Evolutionary conservation across 345 rosid genomes (phyloP), one percentile per base, ranked within the genome.

Genomic region (Murraya koenigii): DNA sequence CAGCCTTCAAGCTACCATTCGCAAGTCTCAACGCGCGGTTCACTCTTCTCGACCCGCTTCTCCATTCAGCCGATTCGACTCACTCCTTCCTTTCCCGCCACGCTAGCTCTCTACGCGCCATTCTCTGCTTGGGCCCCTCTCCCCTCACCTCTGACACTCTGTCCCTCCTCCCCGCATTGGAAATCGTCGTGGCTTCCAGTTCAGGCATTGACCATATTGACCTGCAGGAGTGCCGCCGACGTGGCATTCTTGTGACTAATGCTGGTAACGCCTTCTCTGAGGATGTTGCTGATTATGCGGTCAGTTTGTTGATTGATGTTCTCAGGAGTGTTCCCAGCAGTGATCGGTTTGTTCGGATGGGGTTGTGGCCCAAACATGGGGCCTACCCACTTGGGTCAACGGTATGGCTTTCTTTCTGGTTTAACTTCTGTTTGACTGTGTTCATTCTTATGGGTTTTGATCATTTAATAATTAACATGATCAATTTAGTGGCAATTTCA

Each of bases 201-300:
- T 69, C 79, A 28, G 89, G 91, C 52, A 8, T 82, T 8, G 89
- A 84, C 73, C 82, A 88, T 22, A 39, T 86, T 49, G 89, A 86
- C 80, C 80, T 88, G 41, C 56, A 13, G 22, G 88, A 86, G 79
- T 88, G 89, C 78, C 83, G 83, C 33, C 77, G 75, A 59, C 82
- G 89, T n/a, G 75, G 82, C 63, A 72, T 88, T 66, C 47, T 71
- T 59, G 83, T 85, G 38, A 86, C 87, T 35, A 86, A 77, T 67
- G 81, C 82, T 39, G 82, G 86, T 26, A 13, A 70, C 67, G 83
- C 87, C 66, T 86, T 86, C 78, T 68, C 80, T 36, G 81, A 80
- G 75, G 88, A 86, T 66, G 83, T 25, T 52, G 88, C 89, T 13
- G 89, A 88, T 73, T 86, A 73, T 59, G 88, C 84, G 7, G 78